Conservation (phyloP, 805 yeast genomes). For the Saturnispora zaruensis region DNA sequence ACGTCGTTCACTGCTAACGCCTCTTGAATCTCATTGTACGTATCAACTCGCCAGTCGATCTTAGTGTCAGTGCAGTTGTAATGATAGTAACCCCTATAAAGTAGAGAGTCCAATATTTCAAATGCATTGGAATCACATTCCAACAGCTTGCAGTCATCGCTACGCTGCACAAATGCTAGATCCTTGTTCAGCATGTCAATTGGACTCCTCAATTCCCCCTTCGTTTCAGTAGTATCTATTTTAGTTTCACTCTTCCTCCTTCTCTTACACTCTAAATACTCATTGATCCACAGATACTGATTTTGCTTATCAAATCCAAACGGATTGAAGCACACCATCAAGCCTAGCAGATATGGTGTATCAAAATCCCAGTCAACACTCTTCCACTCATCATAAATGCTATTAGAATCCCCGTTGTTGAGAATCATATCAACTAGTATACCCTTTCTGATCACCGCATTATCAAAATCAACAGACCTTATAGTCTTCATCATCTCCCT, state of each 20-base stretch:
- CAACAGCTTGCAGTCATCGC: not conserved
- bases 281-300: not conserved
- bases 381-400: not conserved
- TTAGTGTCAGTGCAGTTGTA: not conserved
- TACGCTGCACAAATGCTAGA: not conserved
- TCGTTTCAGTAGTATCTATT: no score
- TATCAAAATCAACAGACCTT: not conserved
- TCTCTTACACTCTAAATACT: not conserved
- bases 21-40: not conserved
- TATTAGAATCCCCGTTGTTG: not conserved
- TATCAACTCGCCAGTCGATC: not conserved
- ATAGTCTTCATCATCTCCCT: not conserved
- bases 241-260: no score
- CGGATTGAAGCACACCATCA: slow-evolving; percentile 3
- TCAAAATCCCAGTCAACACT: slow-evolving; percentile 1
- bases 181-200: not conserved
- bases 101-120: not conserved
- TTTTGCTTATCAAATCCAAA: not conserved
- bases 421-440: slow-evolving; percentile 1
- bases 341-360: not conserved
- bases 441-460: not conserved
- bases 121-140: not conserved
- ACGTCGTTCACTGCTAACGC: not conserved
- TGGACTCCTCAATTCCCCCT: not conserved
- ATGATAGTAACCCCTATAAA: not conserved